Conservation (phyloP, 2,329 filamentous ascomycete species). For the Colletotrichum liriopes region DNA sequence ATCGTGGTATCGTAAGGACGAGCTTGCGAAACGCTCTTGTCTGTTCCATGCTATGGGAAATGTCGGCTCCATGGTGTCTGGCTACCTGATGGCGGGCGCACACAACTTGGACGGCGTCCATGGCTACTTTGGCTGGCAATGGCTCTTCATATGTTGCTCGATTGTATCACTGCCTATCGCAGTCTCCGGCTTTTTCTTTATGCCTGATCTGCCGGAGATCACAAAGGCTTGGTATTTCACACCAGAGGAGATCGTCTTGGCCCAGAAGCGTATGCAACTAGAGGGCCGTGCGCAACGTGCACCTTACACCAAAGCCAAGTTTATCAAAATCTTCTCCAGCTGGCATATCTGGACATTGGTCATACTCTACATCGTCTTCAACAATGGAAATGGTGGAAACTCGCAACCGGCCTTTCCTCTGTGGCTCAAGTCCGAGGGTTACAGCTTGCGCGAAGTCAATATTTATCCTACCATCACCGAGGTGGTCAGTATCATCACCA, state of each 20-base stretch:
- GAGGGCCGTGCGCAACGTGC: slow-evolving; percentile 61
- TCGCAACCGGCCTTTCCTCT: slow-evolving; percentile 55
- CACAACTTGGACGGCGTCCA: slow-evolving; percentile 66
- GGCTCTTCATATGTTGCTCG: slow-evolving; percentile 67
- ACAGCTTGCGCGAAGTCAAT: slow-evolving; percentile 66
- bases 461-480: slow-evolving; percentile 55
- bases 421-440: slow-evolving; percentile 59
- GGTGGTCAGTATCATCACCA: slow-evolving; percentile 33
- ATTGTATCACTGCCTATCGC: slow-evolving; percentile 68
- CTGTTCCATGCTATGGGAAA: slow-evolving; percentile 66
- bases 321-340: slow-evolving; percentile 72
- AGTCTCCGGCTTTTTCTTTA: slow-evolving; percentile 64
- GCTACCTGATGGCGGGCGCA: slow-evolving; percentile 69
- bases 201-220: slow-evolving; percentile 63
- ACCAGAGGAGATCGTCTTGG: slow-evolving; percentile 46
- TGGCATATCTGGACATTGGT: slow-evolving; percentile 58
- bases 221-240: slow-evolving; percentile 53
- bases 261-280: slow-evolving; percentile 51
- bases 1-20: slow-evolving; percentile 59
- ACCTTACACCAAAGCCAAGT: slow-evolving; percentile 61
- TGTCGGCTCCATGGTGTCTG: slow-evolving; percentile 70
- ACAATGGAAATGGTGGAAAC: slow-evolving; percentile 62
- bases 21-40: slow-evolving; percentile 66
- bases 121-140: slow-evolving; percentile 68
- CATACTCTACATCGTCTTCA: slow-evolving; percentile 59